Evolutionary conservation across 2,329 filamentous ascomycete species (phyloP).

Genomic region (Arachnopeziza araneosa): DNA sequence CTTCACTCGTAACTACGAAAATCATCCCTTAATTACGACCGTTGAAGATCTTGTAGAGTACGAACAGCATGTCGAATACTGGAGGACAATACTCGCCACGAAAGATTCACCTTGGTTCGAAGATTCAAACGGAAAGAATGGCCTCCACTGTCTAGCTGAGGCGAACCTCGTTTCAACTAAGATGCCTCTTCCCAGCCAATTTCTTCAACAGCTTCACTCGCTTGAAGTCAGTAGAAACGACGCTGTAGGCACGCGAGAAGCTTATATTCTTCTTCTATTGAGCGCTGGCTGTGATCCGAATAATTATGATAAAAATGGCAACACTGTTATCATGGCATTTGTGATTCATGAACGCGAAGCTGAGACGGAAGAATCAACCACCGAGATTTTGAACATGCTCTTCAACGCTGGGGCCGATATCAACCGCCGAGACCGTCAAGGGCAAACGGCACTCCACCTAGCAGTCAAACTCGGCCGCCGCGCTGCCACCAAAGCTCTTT

Average conservation of each 20-base stretch:
- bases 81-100: not conserved
- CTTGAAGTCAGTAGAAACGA: not conserved
- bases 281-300: constrained; percentile 9
- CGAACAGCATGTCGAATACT: constrained; percentile 1
- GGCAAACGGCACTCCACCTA: constrained; percentile 16
- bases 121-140: constrained; percentile 14
- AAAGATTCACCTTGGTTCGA: constrained; percentile 5
- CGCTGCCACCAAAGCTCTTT: constrained; percentile 10
- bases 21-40: not conserved
- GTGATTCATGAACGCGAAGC: constrained; percentile 9
- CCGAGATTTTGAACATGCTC: constrained; percentile 8
- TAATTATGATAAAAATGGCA: constrained; percentile 12
- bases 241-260: constrained; percentile 1
- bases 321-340: constrained; percentile 15
- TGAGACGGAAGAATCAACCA: constrained; percentile 11
- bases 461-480: constrained; percentile 16
- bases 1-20: constrained; percentile 1
- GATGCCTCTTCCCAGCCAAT: not conserved
- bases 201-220: not conserved
- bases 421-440: constrained; percentile 11
- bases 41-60: not conserved
- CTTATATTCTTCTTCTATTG: constrained; percentile 6
- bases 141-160: constrained; percentile 16
- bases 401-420: constrained; percentile 12
- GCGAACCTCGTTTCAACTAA: not conserved